These are phyloP conservation scores for Chlamydomonas reinhardtii DNA, from an alignment of 163 green algal species.

Conservation along the genomic window DNA sequence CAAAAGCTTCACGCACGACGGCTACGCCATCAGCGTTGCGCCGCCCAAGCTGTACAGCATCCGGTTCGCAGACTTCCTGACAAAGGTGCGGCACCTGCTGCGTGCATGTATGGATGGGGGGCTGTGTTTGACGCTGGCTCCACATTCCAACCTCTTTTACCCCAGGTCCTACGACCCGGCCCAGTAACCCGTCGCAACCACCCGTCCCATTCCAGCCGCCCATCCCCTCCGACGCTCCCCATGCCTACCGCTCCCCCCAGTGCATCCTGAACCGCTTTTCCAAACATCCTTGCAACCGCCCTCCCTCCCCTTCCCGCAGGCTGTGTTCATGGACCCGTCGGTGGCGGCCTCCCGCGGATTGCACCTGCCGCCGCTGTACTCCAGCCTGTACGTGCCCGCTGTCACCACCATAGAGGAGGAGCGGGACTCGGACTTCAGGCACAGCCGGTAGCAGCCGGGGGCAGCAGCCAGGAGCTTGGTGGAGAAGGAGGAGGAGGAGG, in stretches of 20 bases:
- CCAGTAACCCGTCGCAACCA: too few species aligned
- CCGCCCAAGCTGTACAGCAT: conserved; percentile 78
- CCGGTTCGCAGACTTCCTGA: conserved; percentile 85
- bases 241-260: too few species aligned
- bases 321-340: conserved; percentile 17
- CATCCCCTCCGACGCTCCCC: too few species aligned
- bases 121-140: too few species aligned
- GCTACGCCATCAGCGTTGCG: conserved; percentile 82
- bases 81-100: neutral
- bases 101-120: too few species aligned
- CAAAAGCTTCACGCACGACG: conserved; percentile 79
- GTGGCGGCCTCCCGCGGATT: conserved; percentile 3
- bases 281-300: too few species aligned
- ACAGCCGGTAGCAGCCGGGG: neutral
- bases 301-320: neutral
- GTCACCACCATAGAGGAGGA: conserved; percentile 36
- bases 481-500: neutral
- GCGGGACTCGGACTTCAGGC: neutral
- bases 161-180: too few species aligned
- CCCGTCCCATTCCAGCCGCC: too few species aligned
- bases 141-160: too few species aligned
- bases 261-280: too few species aligned
- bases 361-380: neutral
- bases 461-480: neutral
- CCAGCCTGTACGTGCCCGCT: neutral